Evolutionary conservation across 805 yeast genomes (phyloP).

Genomic region (Kodamaea fukazawae): DNA sequence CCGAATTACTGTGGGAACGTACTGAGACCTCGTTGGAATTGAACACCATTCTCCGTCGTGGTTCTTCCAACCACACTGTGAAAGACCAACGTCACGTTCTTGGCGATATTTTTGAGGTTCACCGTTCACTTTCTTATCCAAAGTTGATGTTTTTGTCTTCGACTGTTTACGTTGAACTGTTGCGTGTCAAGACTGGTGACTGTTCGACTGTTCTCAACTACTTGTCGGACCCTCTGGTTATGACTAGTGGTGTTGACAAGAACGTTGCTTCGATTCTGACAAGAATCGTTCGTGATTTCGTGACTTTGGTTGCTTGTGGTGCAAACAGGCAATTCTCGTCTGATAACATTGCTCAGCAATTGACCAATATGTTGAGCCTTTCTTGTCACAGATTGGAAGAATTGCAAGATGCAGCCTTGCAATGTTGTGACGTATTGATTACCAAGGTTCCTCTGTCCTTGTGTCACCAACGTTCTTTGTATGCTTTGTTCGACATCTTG

Average conservation of each 20-base stretch:
- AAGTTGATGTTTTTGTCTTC: slow-evolving; percentile 87
- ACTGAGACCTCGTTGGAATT: slow-evolving; percentile 90
- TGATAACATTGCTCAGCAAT: slow-evolving; percentile 58
- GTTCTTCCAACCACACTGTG: slow-evolving; percentile 78
- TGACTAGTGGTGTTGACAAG: slow-evolving; percentile 63
- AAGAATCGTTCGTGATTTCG: slow-evolving; percentile 55
- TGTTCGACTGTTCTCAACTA: slow-evolving; percentile 76
- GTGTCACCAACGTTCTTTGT: slow-evolving; percentile 71
- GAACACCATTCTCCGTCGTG: slow-evolving; percentile 86
- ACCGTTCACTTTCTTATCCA: slow-evolving; percentile 59
- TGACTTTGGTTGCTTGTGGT: slow-evolving; percentile 50
- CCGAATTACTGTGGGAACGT: slow-evolving; percentile 47
- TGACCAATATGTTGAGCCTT: slow-evolving; percentile 61
- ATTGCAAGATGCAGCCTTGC: slow-evolving; percentile 76
- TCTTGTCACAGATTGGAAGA: slow-evolving; percentile 77
- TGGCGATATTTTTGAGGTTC: slow-evolving; percentile 49
- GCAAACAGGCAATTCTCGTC: slow-evolving; percentile 56
- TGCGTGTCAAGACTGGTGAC: slow-evolving; percentile 77
- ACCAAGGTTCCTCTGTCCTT: slow-evolving; percentile 69
- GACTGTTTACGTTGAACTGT: slow-evolving; percentile 69
- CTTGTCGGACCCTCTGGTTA: slow-evolving; percentile 81
- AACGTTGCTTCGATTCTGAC: slow-evolving; percentile 65
- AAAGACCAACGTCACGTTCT: slow-evolving; percentile 69
- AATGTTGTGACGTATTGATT: slow-evolving; percentile 69
- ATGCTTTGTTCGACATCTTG: slow-evolving; percentile 76